Conservation (phyloP, 2,329 filamentous ascomycete species). For the Penicillium sp. region DNA sequence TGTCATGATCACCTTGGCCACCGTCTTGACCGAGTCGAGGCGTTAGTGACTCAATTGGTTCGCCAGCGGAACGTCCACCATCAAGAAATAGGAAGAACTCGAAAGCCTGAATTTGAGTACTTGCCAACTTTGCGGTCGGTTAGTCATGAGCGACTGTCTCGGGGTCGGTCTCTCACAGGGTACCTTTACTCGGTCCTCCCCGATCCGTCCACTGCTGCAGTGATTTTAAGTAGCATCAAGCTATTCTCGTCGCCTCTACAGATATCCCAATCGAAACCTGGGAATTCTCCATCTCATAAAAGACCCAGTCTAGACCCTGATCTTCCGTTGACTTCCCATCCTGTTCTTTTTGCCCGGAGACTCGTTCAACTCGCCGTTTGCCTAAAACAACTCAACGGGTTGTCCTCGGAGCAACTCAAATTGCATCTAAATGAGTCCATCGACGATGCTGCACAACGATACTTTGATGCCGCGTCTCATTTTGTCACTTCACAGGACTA, state of each 20-base stretch:
- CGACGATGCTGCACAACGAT: constrained; percentile 5
- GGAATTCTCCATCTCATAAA: background rate
- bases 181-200: constrained; percentile 21
- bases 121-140: constrained; percentile 9
- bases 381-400: constrained; percentile 10
- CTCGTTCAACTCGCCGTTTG: constrained; percentile 21
- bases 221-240: constrained; percentile 13
- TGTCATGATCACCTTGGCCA: background rate
- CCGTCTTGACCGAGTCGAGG: constrained; percentile 11
- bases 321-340: constrained; percentile 4
- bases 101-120: background rate
- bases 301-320: background rate
- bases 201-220: background rate
- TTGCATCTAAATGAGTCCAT: constrained; percentile 5
- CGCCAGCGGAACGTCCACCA: background rate
- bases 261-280: background rate
- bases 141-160: constrained; percentile 15
- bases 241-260: constrained; percentile 17
- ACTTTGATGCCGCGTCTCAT: constrained; percentile 10
- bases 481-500: constrained; percentile 48
- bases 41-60: constrained; percentile 6
- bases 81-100: background rate
- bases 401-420: constrained; percentile 1
- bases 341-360: constrained; percentile 13
- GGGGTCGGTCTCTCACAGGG: constrained; percentile 13